Base-by-base conservation (phyloP, 2,329 filamentous ascomycete genomes). In the Fusarium metavorans region DNA sequence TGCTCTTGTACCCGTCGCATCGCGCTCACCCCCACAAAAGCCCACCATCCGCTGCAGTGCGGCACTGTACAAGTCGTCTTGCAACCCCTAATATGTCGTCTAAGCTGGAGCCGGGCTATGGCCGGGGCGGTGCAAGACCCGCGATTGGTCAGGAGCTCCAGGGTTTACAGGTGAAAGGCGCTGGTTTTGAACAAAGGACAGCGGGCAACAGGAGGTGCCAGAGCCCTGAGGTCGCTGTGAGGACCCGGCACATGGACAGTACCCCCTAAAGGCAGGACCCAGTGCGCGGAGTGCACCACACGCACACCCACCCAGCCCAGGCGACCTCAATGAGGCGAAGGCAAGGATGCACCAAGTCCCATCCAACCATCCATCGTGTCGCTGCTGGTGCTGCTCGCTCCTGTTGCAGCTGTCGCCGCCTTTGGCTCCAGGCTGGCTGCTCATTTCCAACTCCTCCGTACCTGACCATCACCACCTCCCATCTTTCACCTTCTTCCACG, bases 11-110 rank as follows among this genome's bases (percentile, higher is more conserved):
- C 43, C 67, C 58, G 41, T 18, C 62, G 10, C 30, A 71, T 72
- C 69, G 48, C 48, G 18, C 32, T 60, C 25, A 18, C 43, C 61
- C 54, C 52, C 61, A 64, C 61, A 54, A 64, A 60, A 65, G 58
- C 58, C 61, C 58, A 64, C 71, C 59, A 61, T 64, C 68, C 64
- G 64, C 67, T 66, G 71, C 68, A 70, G 59, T 64, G 66, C 65
- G 65, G 66, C 56, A 67, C 64, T 70, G 70, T 70, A 64, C 63
- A 64, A 54, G 65, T 60, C 32, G 50, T 65, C 68, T 68, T 58
- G 73, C 67, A 77, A 76, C 76, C 77, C 77, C 77, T 79, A 79
- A 79, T 73, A 73, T 68, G 58, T 69, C 58, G 59, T 72, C 67
- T 68, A 69, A 60, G 63, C 32, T 70, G 65, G 68, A 61, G 64